Base-by-base conservation (phyloP, 148 eudicot species). In the Rhododendron kiyosumense region DNA sequence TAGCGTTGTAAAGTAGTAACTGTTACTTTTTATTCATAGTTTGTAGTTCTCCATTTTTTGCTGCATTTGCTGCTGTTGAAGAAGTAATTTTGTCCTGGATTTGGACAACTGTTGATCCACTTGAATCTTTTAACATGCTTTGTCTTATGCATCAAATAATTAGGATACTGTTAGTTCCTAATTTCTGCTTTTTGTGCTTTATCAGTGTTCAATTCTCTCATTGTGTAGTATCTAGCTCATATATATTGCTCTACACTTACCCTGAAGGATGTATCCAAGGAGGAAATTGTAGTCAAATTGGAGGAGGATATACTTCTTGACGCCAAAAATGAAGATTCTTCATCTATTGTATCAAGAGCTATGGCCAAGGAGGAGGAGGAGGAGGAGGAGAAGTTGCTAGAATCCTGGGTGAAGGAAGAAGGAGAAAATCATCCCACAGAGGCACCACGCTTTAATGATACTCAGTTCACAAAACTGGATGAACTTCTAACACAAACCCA, bases 401-500 rank as follows among this genome's bases (percentile, higher is more conserved):
- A 92, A 91, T 91, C 89, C 75, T 88, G 95, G 78, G 86, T 85
- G 57, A 88, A 92, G 89, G 93, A 94, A 82, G 98, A 87, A 78
- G 38, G 20, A 65, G 87, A 85, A 83, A 85, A 84, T 65, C 73
- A 89, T 84, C 88, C 90, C 11, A 87, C 80, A 52, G 95, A 91
- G 74, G 91, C 87, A 78, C 90, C 93, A 46, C 38, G 87, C 48
- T 77, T 97, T 85, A 91, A 93, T 90, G 96, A 94, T 84, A 86
- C 86, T 51, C 98, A 97, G 87, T 97, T 94, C 82, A 92, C 90
- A 17, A 97, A 97, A 90, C 84, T 97, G 32, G 99, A 97, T 82
- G 96, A 95, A 90, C 95, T 97, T 57, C 88, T 97, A 32, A 95
- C 95, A 32, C 98, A 93, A 86, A 94, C 99, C 8, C 95, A 97